phyloP scores from a whole-genome alignment of 2,329 filamentous ascomycete genomes.

The Metarhizium humberi region DNA sequence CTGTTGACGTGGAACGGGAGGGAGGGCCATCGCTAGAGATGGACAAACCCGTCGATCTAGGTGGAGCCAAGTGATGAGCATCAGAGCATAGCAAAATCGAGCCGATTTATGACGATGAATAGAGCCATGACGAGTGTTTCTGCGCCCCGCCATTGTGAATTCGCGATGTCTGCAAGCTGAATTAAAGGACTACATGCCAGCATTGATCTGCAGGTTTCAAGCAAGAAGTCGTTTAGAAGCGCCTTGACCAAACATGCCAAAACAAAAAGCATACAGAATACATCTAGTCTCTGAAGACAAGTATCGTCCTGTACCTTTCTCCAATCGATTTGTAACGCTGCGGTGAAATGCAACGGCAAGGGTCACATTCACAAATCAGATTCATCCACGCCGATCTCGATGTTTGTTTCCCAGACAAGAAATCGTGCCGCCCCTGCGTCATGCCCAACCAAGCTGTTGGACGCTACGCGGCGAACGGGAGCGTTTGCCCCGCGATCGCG shows the following conservation, averaged over 20 bases:
- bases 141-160: neutral
- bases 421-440: neutral
- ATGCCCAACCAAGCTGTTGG: neutral
- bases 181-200: too few relatives aligned
- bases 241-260: too few relatives aligned
- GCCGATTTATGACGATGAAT: neutral
- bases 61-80: neutral
- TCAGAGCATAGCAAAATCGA: neutral
- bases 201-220: too few relatives aligned
- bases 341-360: too few relatives aligned
- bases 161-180: neutral
- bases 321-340: too few relatives aligned
- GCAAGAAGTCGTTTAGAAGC: too few relatives aligned
- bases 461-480: conserved; percentile 3
- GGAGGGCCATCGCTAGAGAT: neutral
- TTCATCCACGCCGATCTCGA: neutral
- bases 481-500: conserved; percentile 6
- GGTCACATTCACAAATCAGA: too few relatives aligned
- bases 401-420: neutral
- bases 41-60: neutral
- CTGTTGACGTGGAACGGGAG: neutral
- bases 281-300: too few relatives aligned
- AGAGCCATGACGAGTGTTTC: neutral
- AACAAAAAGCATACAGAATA: too few relatives aligned
- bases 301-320: too few relatives aligned